Evolutionary conservation across 202 grass and related monocot genomes (phyloP), one percentile per base, ranked within the genome.

Genomic region (Carex sylvatica): DNA sequence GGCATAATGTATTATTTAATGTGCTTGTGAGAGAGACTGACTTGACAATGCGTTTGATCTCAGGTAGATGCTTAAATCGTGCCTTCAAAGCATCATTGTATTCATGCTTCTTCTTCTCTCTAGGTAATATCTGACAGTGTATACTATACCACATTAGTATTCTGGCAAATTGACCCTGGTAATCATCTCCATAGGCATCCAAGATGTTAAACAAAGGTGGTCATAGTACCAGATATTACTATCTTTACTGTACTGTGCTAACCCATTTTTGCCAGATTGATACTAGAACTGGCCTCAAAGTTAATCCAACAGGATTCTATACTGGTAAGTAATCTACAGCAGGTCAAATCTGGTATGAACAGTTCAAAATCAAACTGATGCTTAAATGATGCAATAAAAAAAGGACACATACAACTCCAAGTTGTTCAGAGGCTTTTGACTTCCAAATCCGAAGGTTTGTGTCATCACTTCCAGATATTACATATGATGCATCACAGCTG

Each of bases 381-480:
- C 16, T 59, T 59, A 77, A 19, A 77, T 59, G 36, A 77, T 77
- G 53, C 52, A 10, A 6, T 4, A 35, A 58, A 58, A 51, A 83
- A 6, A 63, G 16, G 60, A 81, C 64, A 86, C 97, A 90, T 93
- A 96, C 97, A 80, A 96, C 88, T 90, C 97, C 97, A 63, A 99
- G 78, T 81, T 99, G 93, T 88, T 99, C 97, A 53, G 91, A 93
- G 79, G 89, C 93, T 78, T 96, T 96, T 33, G 91, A 91, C 40
- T 94, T 99, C 93, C 97, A 99, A 65, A 96, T 60, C 33, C 91
- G 91, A 84, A 99, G 89, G 84, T 99, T 99, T 24, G 97, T 99
- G 70, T 99, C 97, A 89, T 99, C 97, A 91, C 93, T 99, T 44
- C 93, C 93, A 90, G 97, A 99, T 68, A 99, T 89, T 66, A 93